Evolutionary conservation across 1,284 basidiomycete genomes (phyloP).

Genomic region (Earliella scabrosa): DNA sequence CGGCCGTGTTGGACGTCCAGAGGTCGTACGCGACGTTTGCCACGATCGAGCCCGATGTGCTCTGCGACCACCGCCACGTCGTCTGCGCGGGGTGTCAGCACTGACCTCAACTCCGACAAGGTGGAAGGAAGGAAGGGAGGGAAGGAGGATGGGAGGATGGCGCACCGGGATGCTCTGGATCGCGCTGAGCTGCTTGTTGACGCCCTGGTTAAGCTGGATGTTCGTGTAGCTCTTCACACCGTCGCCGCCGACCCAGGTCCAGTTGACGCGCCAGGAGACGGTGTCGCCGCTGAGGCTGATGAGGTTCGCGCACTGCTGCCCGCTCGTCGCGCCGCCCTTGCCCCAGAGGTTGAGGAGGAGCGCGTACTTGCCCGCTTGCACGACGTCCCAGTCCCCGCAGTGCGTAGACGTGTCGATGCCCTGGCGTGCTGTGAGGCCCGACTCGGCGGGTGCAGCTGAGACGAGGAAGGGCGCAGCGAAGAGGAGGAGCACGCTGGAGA

Average conservation of each 20-base stretch:
- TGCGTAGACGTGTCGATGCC: conserved; percentile 36
- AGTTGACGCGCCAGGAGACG: conserved; percentile 57
- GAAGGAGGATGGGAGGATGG: conserved; percentile 5
- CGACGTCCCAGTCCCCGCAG: conserved; percentile 57
- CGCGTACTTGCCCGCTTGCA: conserved; percentile 49
- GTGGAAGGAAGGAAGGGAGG: no score
- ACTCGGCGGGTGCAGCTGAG: conserved; percentile 16
- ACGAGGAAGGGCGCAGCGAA: conserved; percentile 17
- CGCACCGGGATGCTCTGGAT: conserved; percentile 61
- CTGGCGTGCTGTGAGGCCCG: conserved; percentile 18
- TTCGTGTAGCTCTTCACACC: conserved; percentile 68
- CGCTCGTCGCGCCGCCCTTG: conserved; percentile 45
- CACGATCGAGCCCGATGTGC: conserved; percentile 38
- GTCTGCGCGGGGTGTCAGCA: conserved; percentile 41
- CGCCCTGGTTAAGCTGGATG: conserved; percentile 53
- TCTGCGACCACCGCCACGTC: conserved; percentile 48
- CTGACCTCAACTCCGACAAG: no score
- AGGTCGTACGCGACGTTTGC: conserved; percentile 66
- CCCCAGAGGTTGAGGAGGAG: conserved; percentile 61
- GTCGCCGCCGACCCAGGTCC: conserved; percentile 56
- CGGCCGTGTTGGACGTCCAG: conserved; percentile 57
- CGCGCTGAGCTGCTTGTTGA: conserved; percentile 56
- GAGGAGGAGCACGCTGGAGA: conserved; percentile 14
- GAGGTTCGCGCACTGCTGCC: conserved; percentile 60
- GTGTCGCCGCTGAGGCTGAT: conserved; percentile 47